Evolutionary conservation across 495 filamentous ascomycete genomes (phyloP).

Genomic region (Penicillium dipodomyicola): DNA sequence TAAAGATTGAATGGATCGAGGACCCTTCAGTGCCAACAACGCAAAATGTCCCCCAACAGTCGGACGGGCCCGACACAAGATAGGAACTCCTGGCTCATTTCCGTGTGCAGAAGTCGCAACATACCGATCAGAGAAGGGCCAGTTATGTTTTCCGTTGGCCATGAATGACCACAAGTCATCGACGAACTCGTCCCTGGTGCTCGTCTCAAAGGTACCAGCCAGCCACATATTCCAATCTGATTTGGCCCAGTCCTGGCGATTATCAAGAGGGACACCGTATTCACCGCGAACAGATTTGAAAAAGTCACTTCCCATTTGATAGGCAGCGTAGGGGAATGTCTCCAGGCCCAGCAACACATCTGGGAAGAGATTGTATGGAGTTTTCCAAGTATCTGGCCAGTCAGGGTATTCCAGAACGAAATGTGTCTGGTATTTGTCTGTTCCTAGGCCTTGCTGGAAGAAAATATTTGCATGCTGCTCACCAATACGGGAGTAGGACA

Average conservation of each 20-base stretch:
- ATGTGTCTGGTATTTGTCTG: conserved; percentile 38
- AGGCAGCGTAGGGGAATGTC: conserved; percentile 38
- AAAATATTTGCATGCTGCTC: conserved; percentile 40
- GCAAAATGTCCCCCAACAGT: conserved; percentile 58
- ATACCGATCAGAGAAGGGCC: conserved; percentile 51
- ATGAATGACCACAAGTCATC: conserved; percentile 47
- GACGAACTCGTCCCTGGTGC: conserved; percentile 36
- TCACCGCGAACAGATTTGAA: conserved; percentile 39
- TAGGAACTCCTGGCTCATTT: conserved; percentile 31
- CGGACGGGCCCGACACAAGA: conserved; percentile 52
- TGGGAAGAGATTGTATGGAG: conserved; percentile 46
- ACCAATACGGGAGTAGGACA: conserved; percentile 41
- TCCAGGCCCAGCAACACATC: conserved; percentile 45
- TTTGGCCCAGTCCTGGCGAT: conserved; percentile 47
- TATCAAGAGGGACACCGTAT: conserved; percentile 46
- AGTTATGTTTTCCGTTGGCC: conserved; percentile 47
- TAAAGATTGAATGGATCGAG: conserved; percentile 28
- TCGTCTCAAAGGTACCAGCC: conserved; percentile 34
- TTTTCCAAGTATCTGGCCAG: conserved; percentile 38
- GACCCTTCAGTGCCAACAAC: conserved; percentile 43
- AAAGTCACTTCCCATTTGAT: conserved; percentile 40
- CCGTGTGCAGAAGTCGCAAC: conserved; percentile 39
- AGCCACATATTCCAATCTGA: conserved; percentile 54
- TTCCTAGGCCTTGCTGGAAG: conserved; percentile 39
- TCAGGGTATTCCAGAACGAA: conserved; percentile 45